phyloP scores from a whole-genome alignment of 2,329 filamentous ascomycete species.

The Gaeumannomyces tritici region DNA sequence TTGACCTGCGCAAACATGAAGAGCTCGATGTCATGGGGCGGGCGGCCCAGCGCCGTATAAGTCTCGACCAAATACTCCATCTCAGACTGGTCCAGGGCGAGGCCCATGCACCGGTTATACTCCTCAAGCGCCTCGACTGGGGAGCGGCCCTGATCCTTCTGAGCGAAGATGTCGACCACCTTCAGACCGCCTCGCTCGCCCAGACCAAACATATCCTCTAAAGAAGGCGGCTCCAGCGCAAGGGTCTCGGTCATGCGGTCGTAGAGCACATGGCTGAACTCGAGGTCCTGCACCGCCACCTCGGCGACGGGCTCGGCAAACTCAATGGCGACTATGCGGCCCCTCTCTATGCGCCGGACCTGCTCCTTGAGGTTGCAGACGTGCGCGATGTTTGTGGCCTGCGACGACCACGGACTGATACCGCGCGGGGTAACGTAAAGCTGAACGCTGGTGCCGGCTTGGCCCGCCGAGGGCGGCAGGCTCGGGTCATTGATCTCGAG shows the following conservation, averaged over 20 bases:
- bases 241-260: conserved; percentile 95
- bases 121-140: conserved; percentile 66
- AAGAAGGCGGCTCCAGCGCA: conserved; percentile 54
- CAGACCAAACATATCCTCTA: conserved; percentile 72
- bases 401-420: conserved; percentile 95
- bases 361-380: conserved; percentile 72
- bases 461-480: conserved; percentile 17
- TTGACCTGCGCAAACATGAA: conserved; percentile 99
- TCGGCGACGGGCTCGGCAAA: conserved; percentile 42
- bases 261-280: conserved; percentile 62
- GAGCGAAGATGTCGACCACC: conserved; percentile 62
- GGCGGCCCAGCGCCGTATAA: conserved; percentile 56
- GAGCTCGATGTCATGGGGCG: conserved; percentile 82
- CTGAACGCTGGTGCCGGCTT: conserved; percentile 35
- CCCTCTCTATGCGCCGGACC: conserved; percentile 75
- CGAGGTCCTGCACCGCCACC: conserved; percentile 37
- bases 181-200: conserved; percentile 52
- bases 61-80: conserved; percentile 90
- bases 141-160: conserved; percentile 35
- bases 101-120: conserved; percentile 74
- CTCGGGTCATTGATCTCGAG: conserved; percentile 28
- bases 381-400: conserved; percentile 86
- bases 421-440: conserved; percentile 68
- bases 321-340: conserved; percentile 63
- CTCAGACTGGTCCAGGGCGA: conserved; percentile 80